These are phyloP conservation scores for Tulasnella sp. DNA, from an alignment of 768 basidiomycete species.

Conservation along the genomic window DNA sequence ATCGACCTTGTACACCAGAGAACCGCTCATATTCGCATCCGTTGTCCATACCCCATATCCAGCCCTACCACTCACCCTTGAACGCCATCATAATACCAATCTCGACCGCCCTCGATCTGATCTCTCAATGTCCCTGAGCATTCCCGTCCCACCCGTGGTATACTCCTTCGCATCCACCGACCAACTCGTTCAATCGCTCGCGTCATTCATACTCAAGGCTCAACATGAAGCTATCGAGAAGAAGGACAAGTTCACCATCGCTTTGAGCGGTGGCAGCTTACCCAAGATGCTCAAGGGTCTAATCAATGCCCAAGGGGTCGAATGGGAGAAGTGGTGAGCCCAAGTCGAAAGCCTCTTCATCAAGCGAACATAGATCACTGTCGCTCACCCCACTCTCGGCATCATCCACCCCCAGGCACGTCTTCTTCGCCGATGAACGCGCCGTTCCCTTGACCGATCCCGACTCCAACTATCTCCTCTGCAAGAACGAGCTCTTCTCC, in stretches of 20 bases:
- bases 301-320: conserved; percentile 44
- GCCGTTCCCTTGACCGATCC: conserved; percentile 84
- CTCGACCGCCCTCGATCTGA: no score
- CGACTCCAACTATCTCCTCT: conserved; percentile 85
- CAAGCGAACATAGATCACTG: no score
- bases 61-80: no score
- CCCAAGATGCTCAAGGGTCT: conserved; percentile 72
- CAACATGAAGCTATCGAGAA: conserved; percentile 85
- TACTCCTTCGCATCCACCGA: conserved; percentile 51
- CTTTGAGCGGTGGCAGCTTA: conserved; percentile 87
- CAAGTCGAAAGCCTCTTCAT: neutral
- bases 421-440: conserved; percentile 96
- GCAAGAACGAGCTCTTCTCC: conserved; percentile 60
- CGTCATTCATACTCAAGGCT: conserved; percentile 70
- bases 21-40: no score
- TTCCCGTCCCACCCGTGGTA: conserved; percentile 51
- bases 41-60: no score
- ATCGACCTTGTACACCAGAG: no score
- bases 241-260: conserved; percentile 83
- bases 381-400: conserved; percentile 8
- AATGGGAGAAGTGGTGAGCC: conserved; percentile 92
- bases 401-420: no score
- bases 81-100: no score
- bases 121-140: neutral
- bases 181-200: conserved; percentile 53